Evolutionary conservation across 768 basidiomycete genomes (phyloP), one percentile per base, ranked within the genome.

Genomic region (Hydnomerulius pinastri): DNA sequence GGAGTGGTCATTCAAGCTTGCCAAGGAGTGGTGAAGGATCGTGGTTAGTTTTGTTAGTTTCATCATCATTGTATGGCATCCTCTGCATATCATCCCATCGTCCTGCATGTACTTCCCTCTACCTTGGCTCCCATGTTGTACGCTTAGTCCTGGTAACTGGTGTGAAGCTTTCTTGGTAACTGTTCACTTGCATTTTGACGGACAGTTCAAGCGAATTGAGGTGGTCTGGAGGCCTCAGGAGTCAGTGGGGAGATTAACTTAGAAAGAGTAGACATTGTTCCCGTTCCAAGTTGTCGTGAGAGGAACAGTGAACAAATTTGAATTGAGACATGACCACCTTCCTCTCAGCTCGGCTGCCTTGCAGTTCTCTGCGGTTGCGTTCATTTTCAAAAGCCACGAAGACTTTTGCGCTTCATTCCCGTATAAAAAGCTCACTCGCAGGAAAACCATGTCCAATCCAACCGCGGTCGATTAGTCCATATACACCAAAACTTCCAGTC

Each of bases 1-100:
- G 69, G 70, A 71, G 5, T 98, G 95, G 95, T 70, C 65, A 21
- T 97, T 98, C 79, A 96, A 92, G 68, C 79, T 98, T 51, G 84
- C 77, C 37, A 96, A 96, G 74, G 92, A 95, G 58, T 98, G 95
- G 95, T 87, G 66, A 76, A 68, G 41, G 39, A 27, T 20, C 44
- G 54, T 50, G 32, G 5, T 53, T 54, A 28, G 53, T 53, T 54
- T 32, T 48, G 21, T 51, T 57, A n/a, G 52, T 51, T 53, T 46
- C 41, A 43, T 51, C 55, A 64, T 63, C 54, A 50, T 65, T 57
- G 53, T 57, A 53, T 60, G 54, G 56, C 63, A 63, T 62, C 52
- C 54, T 59, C 57, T 52, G 58, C 66, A 65, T 69, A 62, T 55
- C 56, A 57, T 48, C 46, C 46, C 55, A 55, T 57, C 52, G 33